Evolutionary conservation across 352 stramenopile species (phyloP).

Genomic region (Globisporangium apiculatum): DNA sequence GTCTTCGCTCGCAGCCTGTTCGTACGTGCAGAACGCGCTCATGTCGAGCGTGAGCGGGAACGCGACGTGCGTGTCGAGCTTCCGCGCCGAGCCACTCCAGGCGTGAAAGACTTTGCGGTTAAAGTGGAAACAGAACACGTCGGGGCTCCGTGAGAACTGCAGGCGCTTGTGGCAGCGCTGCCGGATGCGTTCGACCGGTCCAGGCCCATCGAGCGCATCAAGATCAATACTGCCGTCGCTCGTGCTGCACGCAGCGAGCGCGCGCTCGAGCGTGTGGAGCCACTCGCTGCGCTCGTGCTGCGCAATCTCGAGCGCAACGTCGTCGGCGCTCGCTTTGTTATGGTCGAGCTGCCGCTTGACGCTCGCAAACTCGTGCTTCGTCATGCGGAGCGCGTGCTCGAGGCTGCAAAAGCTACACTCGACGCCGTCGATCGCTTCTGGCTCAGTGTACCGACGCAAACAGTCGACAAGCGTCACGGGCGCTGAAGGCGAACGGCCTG

Average conservation of each 20-base stretch:
- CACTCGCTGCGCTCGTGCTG: slow-evolving; percentile 61
- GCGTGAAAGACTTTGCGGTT: slow-evolving; percentile 82
- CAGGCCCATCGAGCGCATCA: slow-evolving; percentile 27
- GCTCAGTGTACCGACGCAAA: slow-evolving; percentile 54
- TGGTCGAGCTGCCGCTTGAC: slow-evolving; percentile 8
- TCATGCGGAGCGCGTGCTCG: slow-evolving; percentile 36
- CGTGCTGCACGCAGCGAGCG: slow-evolving; percentile 20
- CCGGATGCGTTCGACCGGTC: slow-evolving; percentile 26
- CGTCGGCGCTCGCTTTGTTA: slow-evolving; percentile 13
- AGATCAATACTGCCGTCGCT: neutral
- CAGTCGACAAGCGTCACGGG: slow-evolving; percentile 39
- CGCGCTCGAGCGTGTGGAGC: slow-evolving; percentile 48
- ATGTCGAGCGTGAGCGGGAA: slow-evolving; percentile 82
- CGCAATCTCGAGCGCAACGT: slow-evolving; percentile 42
- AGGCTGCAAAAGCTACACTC: slow-evolving; percentile 74
- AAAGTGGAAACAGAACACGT: slow-evolving; percentile 85
- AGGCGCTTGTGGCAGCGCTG: slow-evolving; percentile 55
- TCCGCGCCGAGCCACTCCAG: slow-evolving; percentile 52
- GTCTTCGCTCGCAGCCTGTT: slow-evolving; percentile 28
- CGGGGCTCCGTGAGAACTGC: slow-evolving; percentile 71
- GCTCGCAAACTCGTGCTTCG: slow-evolving; percentile 21
- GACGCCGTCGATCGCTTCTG: slow-evolving; percentile 64
- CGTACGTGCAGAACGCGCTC: slow-evolving; percentile 63
- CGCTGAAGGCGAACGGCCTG: neutral
- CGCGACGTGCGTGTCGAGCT: slow-evolving; percentile 70